phyloP scores from a whole-genome alignment of 1,284 basidiomycete genomes.

The Cerrena zonata region DNA sequence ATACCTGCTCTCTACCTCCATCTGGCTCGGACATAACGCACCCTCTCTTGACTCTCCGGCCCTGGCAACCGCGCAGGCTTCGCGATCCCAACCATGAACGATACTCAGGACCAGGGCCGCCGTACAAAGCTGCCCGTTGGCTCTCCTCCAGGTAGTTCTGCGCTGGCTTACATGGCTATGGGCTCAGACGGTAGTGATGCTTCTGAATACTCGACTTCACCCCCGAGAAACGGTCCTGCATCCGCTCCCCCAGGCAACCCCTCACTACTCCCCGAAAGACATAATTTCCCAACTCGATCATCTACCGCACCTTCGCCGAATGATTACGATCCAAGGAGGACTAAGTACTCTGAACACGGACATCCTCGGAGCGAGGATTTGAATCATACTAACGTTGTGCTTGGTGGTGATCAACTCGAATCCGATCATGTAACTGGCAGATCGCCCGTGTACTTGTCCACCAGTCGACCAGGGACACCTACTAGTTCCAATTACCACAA shows the following conservation, averaged over 20 bases:
- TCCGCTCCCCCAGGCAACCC: slow-evolving; percentile 17
- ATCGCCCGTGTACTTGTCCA: slow-evolving; percentile 44
- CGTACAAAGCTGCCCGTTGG: slow-evolving; percentile 21
- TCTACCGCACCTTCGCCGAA: slow-evolving; percentile 49
- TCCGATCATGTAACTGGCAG: slow-evolving; percentile 28
- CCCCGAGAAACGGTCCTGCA: slow-evolving; percentile 16
- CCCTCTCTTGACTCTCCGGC: slow-evolving; percentile 6
- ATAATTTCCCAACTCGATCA: slow-evolving; percentile 51
- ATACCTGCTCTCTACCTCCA: neutral
- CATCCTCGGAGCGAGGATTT: slow-evolving; percentile 68
- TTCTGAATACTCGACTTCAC: slow-evolving; percentile 16
- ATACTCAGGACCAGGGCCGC: slow-evolving; percentile 21
- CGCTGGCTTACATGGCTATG: slow-evolving; percentile 28
- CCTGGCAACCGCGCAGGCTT: slow-evolving; percentile 15
- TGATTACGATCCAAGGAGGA: slow-evolving; percentile 48
- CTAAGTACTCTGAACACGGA: slow-evolving; percentile 33
- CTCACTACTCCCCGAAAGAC: slow-evolving; percentile 43
- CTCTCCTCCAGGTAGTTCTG: slow-evolving; percentile 25
- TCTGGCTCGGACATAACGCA: slow-evolving; percentile 6
- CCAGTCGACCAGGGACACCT: slow-evolving; percentile 51
- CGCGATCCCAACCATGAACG: slow-evolving; percentile 21
- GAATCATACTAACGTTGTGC: slow-evolving; percentile 42
- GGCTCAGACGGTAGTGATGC: slow-evolving; percentile 21
- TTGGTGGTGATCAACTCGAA: slow-evolving; percentile 17
- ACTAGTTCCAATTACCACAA: slow-evolving; percentile 39